Evolutionary conservation across 441 rosid species (phyloP).

Genomic region (Populus hybrid): DNA sequence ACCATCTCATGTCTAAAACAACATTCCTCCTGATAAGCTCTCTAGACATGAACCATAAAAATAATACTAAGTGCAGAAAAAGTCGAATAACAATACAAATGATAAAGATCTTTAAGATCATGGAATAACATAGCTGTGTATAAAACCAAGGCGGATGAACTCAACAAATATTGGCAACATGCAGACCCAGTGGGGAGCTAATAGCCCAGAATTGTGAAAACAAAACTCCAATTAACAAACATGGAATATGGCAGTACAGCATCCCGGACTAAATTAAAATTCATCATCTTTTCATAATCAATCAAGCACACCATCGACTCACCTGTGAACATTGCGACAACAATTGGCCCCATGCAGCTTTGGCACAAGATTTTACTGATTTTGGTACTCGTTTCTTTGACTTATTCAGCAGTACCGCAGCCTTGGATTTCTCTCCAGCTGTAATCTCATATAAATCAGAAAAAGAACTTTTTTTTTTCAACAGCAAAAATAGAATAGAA

Average conservation of each 20-base stretch:
- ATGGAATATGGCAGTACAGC: neutral
- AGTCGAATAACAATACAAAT: neutral
- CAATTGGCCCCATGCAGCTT: slow-evolving; percentile 85
- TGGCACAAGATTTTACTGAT: slow-evolving; percentile 39
- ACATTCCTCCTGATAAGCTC: neutral
- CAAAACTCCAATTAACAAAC: neutral
- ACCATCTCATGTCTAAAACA: neutral
- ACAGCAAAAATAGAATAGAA: slow-evolving; percentile 14
- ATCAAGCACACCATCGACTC: neutral
- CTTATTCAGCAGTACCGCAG: slow-evolving; percentile 24
- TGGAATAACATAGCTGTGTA: neutral
- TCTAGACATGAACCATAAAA: neutral
- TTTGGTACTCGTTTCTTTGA: slow-evolving; percentile 51
- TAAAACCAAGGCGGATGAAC: neutral
- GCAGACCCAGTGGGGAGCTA: neutral
- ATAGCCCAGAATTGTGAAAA: neutral
- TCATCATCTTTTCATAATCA: neutral
- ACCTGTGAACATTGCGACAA: slow-evolving; percentile 90
- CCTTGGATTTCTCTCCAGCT: slow-evolving; percentile 51
- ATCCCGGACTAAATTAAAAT: neutral
- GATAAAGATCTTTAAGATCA: neutral
- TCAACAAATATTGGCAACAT: neutral
- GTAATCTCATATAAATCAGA: slow-evolving; percentile 31
- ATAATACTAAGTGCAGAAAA: neutral
- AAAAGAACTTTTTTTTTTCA: neutral